Conservation (phyloP, 78 protist genomes). For the Dictyostelium purpureum region DNA sequence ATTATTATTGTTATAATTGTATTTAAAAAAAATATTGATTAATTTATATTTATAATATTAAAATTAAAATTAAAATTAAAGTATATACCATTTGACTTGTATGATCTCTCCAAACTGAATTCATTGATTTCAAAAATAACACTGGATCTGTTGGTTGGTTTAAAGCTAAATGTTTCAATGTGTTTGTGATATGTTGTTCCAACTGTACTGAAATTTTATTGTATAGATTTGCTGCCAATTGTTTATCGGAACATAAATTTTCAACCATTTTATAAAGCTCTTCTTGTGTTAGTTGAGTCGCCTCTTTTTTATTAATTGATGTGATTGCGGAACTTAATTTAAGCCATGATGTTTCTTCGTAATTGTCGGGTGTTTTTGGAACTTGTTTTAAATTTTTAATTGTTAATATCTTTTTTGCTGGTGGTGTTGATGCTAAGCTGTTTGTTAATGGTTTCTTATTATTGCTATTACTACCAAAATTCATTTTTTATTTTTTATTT, state of each 20-base stretch:
- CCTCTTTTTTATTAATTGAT: slow-evolving; percentile 12
- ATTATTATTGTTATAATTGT: background rate
- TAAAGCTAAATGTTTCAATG: background rate
- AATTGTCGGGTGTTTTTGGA: slow-evolving; percentile 49
- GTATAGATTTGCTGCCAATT: background rate
- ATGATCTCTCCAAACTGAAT: slow-evolving; percentile 64
- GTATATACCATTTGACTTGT: slow-evolving; percentile 63
- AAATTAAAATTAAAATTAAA: background rate
- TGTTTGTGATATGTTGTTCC: background rate
- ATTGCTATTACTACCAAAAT: background rate
- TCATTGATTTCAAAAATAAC: background rate
- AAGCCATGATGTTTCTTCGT: slow-evolving; percentile 56
- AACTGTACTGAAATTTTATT: slow-evolving; percentile 7
- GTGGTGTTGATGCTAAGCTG: background rate
- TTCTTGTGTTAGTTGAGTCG: slow-evolving; percentile 34
- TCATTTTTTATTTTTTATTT: too few relatives aligned
- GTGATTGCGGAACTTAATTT: slow-evolving; percentile 44
- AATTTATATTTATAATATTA: background rate
- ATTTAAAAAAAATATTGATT: background rate
- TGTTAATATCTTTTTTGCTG: slow-evolving; percentile 51
- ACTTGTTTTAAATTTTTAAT: slow-evolving; percentile 63
- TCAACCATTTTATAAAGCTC: slow-evolving; percentile 71
- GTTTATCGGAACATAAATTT: slow-evolving; percentile 51
- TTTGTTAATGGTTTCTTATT: slow-evolving; percentile 6
- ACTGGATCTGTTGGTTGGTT: background rate